These are phyloP conservation scores for Mercurialis annua DNA, from an alignment of 345 rosid species.

Conservation along the genomic window DNA sequence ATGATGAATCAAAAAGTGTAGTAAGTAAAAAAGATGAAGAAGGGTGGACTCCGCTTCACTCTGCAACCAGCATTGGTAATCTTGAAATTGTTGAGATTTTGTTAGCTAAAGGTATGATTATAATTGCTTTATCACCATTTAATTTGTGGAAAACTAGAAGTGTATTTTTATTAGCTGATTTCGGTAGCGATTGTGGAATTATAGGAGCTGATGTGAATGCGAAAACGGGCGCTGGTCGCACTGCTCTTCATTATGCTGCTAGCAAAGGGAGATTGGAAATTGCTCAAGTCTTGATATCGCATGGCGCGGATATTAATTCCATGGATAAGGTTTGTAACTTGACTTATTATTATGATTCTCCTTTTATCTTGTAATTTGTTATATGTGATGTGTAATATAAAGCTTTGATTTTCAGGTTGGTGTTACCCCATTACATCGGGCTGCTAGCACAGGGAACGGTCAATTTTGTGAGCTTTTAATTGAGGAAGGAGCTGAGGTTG, in stretches of 20 bases:
- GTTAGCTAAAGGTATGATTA: conserved; percentile 47
- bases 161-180: too few species aligned
- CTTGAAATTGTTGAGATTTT: conserved; percentile 52
- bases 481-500: conserved; percentile 93
- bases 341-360: background rate
- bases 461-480: conserved; percentile 67
- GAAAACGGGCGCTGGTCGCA: conserved; percentile 76
- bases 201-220: conserved; percentile 76
- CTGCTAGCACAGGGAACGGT: conserved; percentile 77
- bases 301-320: conserved; percentile 56
- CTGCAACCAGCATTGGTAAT: conserved; percentile 75
- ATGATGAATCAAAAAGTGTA: conserved; percentile 44
- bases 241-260: conserved; percentile 95
- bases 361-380: background rate
- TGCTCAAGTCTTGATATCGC: conserved; percentile 61
- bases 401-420: conserved; percentile 53
- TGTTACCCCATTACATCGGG: conserved; percentile 83
- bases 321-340: conserved; percentile 67
- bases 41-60: conserved; percentile 93
- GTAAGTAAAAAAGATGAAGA: conserved; percentile 73
- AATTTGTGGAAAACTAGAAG: too few species aligned
- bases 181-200: too few species aligned
- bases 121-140: too few species aligned
- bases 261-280: conserved; percentile 81
- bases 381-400: background rate